Evolutionary conservation across 2,329 filamentous ascomycete species (phyloP).

Genomic region (Trichoderma atrobrunneum): DNA sequence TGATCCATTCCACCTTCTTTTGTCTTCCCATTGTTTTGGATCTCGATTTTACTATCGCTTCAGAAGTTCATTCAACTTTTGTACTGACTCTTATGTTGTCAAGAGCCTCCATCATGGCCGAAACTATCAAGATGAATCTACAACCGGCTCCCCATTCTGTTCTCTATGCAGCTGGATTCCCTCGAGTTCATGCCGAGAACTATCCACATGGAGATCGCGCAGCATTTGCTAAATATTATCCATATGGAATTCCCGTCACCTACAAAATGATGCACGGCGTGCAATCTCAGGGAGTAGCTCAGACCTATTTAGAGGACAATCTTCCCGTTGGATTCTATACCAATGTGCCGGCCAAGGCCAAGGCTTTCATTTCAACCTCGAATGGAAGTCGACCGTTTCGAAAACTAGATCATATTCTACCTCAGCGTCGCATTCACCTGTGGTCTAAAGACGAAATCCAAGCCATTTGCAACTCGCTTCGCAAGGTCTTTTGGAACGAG

Average conservation of each 20-base stretch:
- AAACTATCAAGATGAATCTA: background rate
- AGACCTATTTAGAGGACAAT: constrained; percentile 37
- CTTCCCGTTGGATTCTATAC: constrained; percentile 39
- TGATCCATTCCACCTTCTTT: background rate
- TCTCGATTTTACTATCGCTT: background rate
- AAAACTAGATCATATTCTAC: constrained; percentile 29
- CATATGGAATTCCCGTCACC: constrained; percentile 34
- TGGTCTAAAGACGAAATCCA: constrained; percentile 43
- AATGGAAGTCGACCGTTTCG: constrained; percentile 32
- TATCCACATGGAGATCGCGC: constrained; percentile 27
- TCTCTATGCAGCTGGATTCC: constrained; percentile 20
- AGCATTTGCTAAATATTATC: constrained; percentile 34
- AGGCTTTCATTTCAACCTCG: constrained; percentile 41
- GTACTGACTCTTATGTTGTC: background rate
- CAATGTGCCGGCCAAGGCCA: constrained; percentile 30
- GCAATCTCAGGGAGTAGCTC: constrained; percentile 25
- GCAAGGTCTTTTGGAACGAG: constrained; percentile 34
- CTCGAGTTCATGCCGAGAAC: constrained; percentile 26
- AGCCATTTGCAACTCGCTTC: constrained; percentile 38
- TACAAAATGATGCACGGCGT: constrained; percentile 35
- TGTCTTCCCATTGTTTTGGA: background rate
- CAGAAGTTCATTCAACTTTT: background rate
- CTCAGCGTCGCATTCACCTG: constrained; percentile 31
- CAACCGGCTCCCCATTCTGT: constrained; percentile 21
- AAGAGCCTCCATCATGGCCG: constrained; percentile 21